A percentile compares a stretch with the other conserved stretches of the same genome.
Conservation (phyloP, 2,329 filamentous ascomycete genomes). For the Trichoderma cornu-damae region DNA sequence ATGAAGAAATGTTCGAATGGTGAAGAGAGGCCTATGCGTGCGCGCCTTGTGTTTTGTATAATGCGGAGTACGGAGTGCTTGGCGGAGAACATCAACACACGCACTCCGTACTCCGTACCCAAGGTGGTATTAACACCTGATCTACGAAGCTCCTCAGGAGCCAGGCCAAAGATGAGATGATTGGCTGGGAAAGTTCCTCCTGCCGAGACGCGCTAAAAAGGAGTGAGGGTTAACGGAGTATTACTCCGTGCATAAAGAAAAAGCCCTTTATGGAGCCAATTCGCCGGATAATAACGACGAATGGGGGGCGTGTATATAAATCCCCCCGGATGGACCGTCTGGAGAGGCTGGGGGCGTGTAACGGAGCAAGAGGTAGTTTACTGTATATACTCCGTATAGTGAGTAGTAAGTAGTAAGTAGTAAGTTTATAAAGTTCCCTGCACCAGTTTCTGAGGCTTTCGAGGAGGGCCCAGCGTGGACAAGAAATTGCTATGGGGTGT, state of each 20-base stretch:
- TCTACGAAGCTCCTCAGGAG: no score
- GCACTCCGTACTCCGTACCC: no score
- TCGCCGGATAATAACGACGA: not conserved
- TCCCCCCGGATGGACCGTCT: no score
- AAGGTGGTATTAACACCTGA: no score
- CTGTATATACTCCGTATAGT: no score
- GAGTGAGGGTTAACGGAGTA: not conserved
- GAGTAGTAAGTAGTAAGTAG: no score
- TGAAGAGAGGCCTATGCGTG: not conserved
- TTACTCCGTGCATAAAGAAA: not conserved
- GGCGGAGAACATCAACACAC: no score
- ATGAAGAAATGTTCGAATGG: not conserved
- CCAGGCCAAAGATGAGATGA: not conserved
- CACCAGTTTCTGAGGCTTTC: not conserved
- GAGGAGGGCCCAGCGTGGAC: not conserved
- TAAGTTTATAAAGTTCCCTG: not conserved
- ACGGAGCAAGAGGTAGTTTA: no score
- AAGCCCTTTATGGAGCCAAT: not conserved
- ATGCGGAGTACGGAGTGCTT: no score
- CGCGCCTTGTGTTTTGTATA: no score
- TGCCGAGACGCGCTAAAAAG: not conserved
- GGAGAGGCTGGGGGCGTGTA: no score
- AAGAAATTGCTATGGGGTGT: not conserved
- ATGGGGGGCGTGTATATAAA: not conserved
- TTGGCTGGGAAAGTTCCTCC: slow-evolving; percentile 15